Evolutionary conservation across 2,329 filamentous ascomycete species (phyloP), one percentile per base, ranked within the genome.

Genomic region (Alternaria hordeiaustralica): DNA sequence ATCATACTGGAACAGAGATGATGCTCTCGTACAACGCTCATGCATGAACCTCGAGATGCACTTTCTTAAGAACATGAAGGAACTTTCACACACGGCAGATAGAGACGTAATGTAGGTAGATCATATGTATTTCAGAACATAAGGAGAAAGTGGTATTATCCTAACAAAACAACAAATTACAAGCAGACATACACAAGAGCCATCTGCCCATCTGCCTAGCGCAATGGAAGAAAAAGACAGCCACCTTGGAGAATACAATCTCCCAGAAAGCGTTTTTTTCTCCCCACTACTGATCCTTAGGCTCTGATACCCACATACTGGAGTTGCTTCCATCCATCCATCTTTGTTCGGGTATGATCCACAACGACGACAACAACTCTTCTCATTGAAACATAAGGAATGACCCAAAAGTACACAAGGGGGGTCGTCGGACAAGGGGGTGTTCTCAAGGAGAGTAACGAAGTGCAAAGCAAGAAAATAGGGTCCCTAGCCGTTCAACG

Each of bases 111-210:
- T 36, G 3, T 18, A 41, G 20, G 30, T 53, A 15, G 20, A 36
- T 53, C 9, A 15, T 23, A 36, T 53, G 20, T 53, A 53, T 36
- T 36, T 53, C 20, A n/a, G 26, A 53, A 53, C 49, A 30, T 53
- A 63, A 66, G 41, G 58, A 63, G 63, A 64, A 41, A 58, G 55
- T 68, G 66, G 66, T 66, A 68, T 68, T 68, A 68, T 68, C 60
- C 66, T 66, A 62, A 58, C 56, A 63, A 44, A 55, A 65, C 50
- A 64, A 53, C 49, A 64, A 49, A 65, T 65, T 68, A 68, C 60
- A 68, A 65, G 55, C 60, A 65, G 58, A 61, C 46, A 63, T 47
- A 60, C 61, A 57, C 55, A 56, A 60, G 45, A 50, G 45, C 41
- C 46, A 62, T 41, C 49, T 53, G 47, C 41, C 26, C 25, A 55